Evolutionary conservation across 2,329 filamentous ascomycete genomes (phyloP), one percentile per base, ranked within the genome.

Genomic region (Graphiopsis chlorocephala): DNA sequence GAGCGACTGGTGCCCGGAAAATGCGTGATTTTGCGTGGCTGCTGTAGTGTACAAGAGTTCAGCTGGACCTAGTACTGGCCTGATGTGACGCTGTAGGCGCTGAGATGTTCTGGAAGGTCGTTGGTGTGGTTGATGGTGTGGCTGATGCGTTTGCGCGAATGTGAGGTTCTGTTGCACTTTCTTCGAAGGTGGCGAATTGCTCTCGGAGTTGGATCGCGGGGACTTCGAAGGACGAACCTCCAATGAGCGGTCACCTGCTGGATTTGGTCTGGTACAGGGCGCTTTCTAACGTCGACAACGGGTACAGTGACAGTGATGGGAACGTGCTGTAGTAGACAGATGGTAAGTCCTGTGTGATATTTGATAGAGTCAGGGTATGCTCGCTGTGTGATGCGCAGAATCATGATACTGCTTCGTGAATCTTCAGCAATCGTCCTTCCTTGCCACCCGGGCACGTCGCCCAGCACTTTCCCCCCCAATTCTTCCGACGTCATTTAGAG

Each of bases 161-260:
- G 42, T 60, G 57, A 60, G 57, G 57, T 25, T 29, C 28, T 47
- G 45, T 28, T 47, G 42, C 20, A 47, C 59, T 61, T 29, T 25
- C 33, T 38, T 61, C 33, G 45, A 31, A 53, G 59, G 47, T 61
- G 59, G 57, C 57, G n/a, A 60, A 60, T 48, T 29, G 26, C n/a
- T 31, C 35, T 31, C 33, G 55, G 35, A 47, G 45, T 60, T 23
- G 57, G 31, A 58, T 38, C 55, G 57, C 42, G 57, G 57, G 57
- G 26, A 29, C 25, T 3, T 31, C 28, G 15, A 29, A 59, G 12
- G 57, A 28, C 15, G 23, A 29, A 59, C 35, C 33, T 50, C 55
- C 57, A 60, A 60, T 60, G 26, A 60, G 57, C 57, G 57, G 47
- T 60, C 38, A 31, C 42, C 35, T 50, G 42, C 42, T 60, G 26